Evolutionary conservation across 2,329 filamentous ascomycete genomes (phyloP).

Genomic region (Pyrenophora tritici-repentis): DNA sequence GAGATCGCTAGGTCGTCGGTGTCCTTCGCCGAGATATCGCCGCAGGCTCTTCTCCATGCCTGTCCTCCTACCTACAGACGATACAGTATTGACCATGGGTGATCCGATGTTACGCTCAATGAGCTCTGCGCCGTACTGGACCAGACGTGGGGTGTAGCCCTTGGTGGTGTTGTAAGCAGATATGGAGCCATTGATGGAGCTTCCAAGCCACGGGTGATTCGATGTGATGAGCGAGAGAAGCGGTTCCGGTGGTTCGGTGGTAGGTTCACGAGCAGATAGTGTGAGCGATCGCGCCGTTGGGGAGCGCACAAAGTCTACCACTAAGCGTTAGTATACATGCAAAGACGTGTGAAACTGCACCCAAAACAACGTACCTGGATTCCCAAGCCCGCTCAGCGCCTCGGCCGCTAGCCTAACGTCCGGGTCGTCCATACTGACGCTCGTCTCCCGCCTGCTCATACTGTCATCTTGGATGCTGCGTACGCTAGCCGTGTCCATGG

Average conservation of each 20-base stretch:
- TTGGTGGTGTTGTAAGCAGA: slow-evolving; percentile 87
- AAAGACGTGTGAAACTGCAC: not conserved
- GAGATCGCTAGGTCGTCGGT: slow-evolving; percentile 60
- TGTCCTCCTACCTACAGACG: slow-evolving; percentile 79
- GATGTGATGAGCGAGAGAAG: slow-evolving; percentile 85
- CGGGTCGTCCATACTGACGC: slow-evolving; percentile 55
- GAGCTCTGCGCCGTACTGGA: slow-evolving; percentile 84
- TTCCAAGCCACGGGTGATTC: slow-evolving; percentile 83
- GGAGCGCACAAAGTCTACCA: slow-evolving; percentile 51
- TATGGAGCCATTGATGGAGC: slow-evolving; percentile 81
- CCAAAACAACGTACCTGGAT: slow-evolving; percentile 50
- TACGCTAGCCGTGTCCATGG: slow-evolving; percentile 52
- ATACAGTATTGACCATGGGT: slow-evolving; percentile 84
- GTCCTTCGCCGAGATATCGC: slow-evolving; percentile 71
- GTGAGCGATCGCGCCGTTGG: slow-evolving; percentile 42
- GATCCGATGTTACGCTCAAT: slow-evolving; percentile 83
- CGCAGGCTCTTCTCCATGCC: slow-evolving; percentile 86
- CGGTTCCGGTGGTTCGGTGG: slow-evolving; percentile 69
- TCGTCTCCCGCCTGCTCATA: slow-evolving; percentile 42
- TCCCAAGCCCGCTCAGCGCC: slow-evolving; percentile 56
- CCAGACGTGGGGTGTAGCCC: slow-evolving; percentile 86
- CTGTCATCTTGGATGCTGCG: slow-evolving; percentile 49
- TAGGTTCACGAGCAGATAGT: slow-evolving; percentile 40
- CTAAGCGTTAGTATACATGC: slow-evolving; percentile 18
- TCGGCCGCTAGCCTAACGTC: slow-evolving; percentile 57